phyloP scores from a whole-genome alignment of 2,329 filamentous ascomycete genomes.

The Xylariaceae sp. region DNA sequence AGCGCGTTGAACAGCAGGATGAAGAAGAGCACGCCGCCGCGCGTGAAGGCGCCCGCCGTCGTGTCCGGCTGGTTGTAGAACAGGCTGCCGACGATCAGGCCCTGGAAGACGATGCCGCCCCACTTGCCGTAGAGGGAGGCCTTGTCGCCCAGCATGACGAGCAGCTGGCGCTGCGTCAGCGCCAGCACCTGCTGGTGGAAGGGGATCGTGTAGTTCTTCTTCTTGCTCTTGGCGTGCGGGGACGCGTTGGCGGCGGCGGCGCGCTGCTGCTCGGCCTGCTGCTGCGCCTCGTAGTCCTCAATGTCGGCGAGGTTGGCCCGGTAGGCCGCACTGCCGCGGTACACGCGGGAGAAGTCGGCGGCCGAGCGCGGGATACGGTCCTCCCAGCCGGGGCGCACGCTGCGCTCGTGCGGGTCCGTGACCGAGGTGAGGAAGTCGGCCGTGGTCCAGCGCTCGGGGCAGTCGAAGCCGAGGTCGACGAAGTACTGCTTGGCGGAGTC shows the following conservation, averaged over 20 bases:
- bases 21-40: constrained; percentile 56
- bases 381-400: constrained; percentile 48
- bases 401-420: constrained; percentile 53
- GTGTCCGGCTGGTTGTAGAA: constrained; percentile 24
- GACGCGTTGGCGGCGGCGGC: constrained; percentile 30
- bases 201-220: constrained; percentile 45
- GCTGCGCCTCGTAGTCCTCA: constrained; percentile 41
- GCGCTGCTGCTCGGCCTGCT: constrained; percentile 30
- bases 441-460: constrained; percentile 63
- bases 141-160: constrained; percentile 27
- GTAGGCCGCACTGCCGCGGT: constrained; percentile 37
- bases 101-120: constrained; percentile 27
- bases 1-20: constrained; percentile 56
- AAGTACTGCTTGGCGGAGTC: constrained; percentile 62
- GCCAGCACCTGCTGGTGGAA: constrained; percentile 42
- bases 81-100: constrained; percentile 25
- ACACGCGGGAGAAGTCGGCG: constrained; percentile 52
- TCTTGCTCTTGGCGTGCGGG: constrained; percentile 25
- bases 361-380: constrained; percentile 51
- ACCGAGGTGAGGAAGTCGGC: constrained; percentile 73
- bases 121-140: constrained; percentile 27
- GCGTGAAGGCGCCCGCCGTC: constrained; percentile 46
- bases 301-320: constrained; percentile 39
- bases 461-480: constrained; percentile 62
- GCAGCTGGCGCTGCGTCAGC: constrained; percentile 30